Base-by-base conservation (phyloP, 208 protist genomes). In the Trypanosomatidae sp. region DNA sequence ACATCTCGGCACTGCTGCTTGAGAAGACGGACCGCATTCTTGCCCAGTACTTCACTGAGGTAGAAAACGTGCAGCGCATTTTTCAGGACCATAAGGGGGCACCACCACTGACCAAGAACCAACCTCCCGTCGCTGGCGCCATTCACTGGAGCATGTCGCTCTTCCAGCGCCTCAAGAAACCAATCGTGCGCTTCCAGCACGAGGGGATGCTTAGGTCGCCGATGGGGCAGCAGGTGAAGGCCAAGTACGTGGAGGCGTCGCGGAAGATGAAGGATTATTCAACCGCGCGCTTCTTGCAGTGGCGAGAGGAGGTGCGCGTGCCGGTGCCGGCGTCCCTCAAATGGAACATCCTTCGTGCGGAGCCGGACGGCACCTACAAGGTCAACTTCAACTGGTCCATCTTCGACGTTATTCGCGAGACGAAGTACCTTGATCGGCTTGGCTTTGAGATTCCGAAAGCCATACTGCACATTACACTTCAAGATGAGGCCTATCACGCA, bases 91-190 rank as follows among this genome's bases (percentile, higher is more conserved):
- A 99, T 67, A 69, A 89, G 25, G 82, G 93, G 39, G 77, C 86
- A 69, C 99, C 99, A 30, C 99, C 99, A 39, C 80, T 98, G 9
- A 95, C 95, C 10, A 99, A 99, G 80, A 99, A 99, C 81, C 95
- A 99, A 80, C 98, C 99, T 19, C 95, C 96, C 17, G 86, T 99
- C n/a, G 95, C 98, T 6, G 98, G 98, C 30, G 79, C 96, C 39
- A 98, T 99, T 66, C 94, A 98, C 82, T 99, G 98, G 98, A 97
- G 96, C 65, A 94, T 95, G 59, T 98, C 95, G 13, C 90, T 99
- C 58, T 99, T 99, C 75, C 88, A 98, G 73, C 86, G 96, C 60
- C 90, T 99, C 55, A 99, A 99, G 84, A 98, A 97, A 80, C 92
- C 98, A 9, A 98, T 99, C 43, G 65, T 98, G 64, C 88, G 92